A percentile compares a stretch with the other conserved stretches of the same genome.
Conservation (phyloP, 345 rosid species). For the Arabidopsis thaliana region DNA sequence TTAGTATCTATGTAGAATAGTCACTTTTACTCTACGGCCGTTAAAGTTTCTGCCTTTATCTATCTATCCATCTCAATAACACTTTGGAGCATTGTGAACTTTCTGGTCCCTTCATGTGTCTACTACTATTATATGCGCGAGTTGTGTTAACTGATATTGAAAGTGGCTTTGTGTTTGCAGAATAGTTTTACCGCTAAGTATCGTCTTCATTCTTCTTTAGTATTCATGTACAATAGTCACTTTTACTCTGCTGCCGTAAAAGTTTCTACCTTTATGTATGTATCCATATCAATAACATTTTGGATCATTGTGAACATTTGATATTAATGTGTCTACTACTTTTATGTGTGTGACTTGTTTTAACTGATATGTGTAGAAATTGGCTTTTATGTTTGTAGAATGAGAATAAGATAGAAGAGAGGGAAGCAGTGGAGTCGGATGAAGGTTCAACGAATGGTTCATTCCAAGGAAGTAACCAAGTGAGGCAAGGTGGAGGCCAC, state of each 20-base stretch:
- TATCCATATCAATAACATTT: background rate
- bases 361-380: background rate
- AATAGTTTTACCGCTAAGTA: background rate
- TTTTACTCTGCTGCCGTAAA: background rate
- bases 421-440: conserved; percentile 64
- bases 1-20: background rate
- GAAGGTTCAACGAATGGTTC: conserved; percentile 72
- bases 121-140: background rate
- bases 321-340: conserved; percentile 1
- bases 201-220: background rate
- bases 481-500: conserved; percentile 45
- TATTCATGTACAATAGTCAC: background rate
- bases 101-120: background rate
- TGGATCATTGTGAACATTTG: conserved; percentile 9
- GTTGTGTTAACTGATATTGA: background rate
- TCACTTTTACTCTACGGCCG: background rate
- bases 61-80: background rate
- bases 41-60: background rate
- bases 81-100: conserved; percentile 1
- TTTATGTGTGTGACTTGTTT: background rate
- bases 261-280: background rate
- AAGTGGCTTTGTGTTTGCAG: too few species aligned
- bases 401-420: conserved; percentile 54
- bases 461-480: conserved; percentile 57
- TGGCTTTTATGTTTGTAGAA: conserved; percentile 51